Conservation (phyloP, 176 grass and related monocot species). For the Aechmea fasciata region DNA sequence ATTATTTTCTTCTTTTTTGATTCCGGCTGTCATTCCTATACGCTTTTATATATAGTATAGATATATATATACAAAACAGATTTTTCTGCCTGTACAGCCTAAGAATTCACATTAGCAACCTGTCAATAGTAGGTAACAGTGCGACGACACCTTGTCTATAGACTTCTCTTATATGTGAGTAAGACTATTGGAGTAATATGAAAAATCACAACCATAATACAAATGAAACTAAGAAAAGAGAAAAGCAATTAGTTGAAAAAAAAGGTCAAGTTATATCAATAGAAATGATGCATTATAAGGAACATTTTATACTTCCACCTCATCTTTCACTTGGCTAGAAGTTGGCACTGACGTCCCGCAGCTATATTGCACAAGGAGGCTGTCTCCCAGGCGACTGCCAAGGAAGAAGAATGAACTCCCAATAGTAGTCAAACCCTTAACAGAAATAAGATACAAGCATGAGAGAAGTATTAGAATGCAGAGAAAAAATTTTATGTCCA, state of each 20-base stretch:
- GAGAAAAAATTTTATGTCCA: background rate
- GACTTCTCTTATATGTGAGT: no score
- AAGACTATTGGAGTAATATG: no score
- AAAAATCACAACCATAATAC: no score
- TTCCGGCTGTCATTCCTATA: no score
- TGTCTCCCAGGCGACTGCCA: slow-evolving; percentile 86
- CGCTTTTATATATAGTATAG: no score
- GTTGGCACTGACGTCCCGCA: slow-evolving; percentile 35
- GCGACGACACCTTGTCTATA: no score
- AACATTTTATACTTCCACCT: slow-evolving; percentile 40
- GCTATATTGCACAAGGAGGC: slow-evolving; percentile 89
- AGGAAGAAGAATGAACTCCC: slow-evolving; percentile 92
- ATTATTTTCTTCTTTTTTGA: no score
- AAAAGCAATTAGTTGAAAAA: background rate
- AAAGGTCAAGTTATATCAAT: background rate
- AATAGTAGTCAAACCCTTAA: slow-evolving; percentile 65
- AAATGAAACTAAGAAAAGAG: background rate
- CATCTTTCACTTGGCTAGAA: slow-evolving; percentile 44
- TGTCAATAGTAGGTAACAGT: no score
- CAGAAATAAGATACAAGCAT: slow-evolving; percentile 19
- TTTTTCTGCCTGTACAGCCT: no score
- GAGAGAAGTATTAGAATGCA: background rate
- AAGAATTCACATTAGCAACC: no score
- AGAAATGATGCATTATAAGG: slow-evolving; percentile 6
- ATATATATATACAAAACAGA: no score